Evolutionary conservation across 768 basidiomycete genomes (phyloP).

Genomic region (Collybia sp.): DNA sequence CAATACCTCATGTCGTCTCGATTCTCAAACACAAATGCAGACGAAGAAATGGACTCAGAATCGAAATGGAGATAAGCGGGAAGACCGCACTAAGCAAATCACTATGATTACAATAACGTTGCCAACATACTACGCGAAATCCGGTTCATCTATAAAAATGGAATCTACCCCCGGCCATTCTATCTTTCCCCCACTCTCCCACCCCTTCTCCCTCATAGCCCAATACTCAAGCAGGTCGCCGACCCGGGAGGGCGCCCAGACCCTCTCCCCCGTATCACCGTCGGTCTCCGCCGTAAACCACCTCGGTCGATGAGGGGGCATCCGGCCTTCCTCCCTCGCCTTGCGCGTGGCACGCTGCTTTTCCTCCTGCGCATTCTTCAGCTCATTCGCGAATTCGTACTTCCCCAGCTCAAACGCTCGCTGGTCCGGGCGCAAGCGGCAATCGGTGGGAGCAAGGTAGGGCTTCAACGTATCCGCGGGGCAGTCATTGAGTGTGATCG

Average conservation of each 20-base stretch:
- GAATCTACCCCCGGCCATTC: constrained; percentile 69
- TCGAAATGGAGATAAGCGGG: no score
- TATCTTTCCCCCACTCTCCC: constrained; percentile 32
- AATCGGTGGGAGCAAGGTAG: constrained; percentile 86
- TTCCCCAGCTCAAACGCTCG: constrained; percentile 88
- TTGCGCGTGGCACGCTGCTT: constrained; percentile 70
- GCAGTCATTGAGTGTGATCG: constrained; percentile 88
- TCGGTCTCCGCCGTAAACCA: constrained; percentile 88
- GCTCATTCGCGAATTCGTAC: constrained; percentile 78
- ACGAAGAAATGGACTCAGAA: no score
- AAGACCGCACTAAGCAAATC: no score
- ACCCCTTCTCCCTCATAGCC: constrained; percentile 68
- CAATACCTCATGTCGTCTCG: no score
- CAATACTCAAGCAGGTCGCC: constrained; percentile 72
- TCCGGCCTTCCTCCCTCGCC: constrained; percentile 68
- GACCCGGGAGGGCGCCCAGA: constrained; percentile 70
- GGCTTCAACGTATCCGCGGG: constrained; percentile 64
- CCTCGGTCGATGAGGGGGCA: constrained; percentile 71
- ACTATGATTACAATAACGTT: no score
- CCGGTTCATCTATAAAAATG: constrained; percentile 75
- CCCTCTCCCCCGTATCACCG: constrained; percentile 83
- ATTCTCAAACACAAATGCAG: no score
- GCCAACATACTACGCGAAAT: constrained; percentile 6
- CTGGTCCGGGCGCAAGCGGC: constrained; percentile 88
- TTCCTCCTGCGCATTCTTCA: constrained; percentile 82